Base-by-base conservation (phyloP, 1,284 basidiomycete genomes). In the Naganishia sp. region DNA sequence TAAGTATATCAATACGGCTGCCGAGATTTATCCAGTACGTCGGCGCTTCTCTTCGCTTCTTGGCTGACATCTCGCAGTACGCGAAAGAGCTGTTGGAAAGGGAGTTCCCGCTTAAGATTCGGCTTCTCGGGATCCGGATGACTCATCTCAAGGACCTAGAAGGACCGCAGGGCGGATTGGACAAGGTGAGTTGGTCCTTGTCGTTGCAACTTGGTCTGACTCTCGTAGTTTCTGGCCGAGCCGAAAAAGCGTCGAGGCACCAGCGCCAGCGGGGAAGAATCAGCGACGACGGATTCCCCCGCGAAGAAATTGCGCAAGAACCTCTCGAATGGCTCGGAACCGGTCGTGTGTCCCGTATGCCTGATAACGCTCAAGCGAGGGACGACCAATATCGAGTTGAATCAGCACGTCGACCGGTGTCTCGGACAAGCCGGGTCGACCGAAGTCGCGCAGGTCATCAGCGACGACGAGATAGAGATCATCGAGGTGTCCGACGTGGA, bases 61-160 rank as follows among this genome's bases (percentile, higher is more conserved):
- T 2, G 42, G 63, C 57, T 71, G 57, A 65, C 54, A 23, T 64
- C 31, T 55, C 60, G 45, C 73, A 91, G 86, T 87, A 87, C 56
- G 92, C 90, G 1, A 87, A 88, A 71, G 90, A 92, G 63, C 82
- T 95, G n/a, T 80, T 96, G 15, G 82, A 87, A 56, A 84, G 87
- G 10, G 91, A 93, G 77, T 79, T 90, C 15, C 92, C 91, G 0
- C 75, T 93, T 25, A 87, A 84, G 21, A 80, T 94, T 25, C 84
- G 92, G 48, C 82, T 95, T 4, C 87, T 95, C 65, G 92, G 92
- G 2, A 81, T 95, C 28, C 83, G 92, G 53, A 82, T 93, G 25
- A 92, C 90, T 2, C 92, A 90, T 69, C 80, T 95, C 65, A 91
- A 89, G 73, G 92, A 95, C 77, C 78, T 94, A 31, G 77, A 61